Evolutionary conservation across 2,329 filamentous ascomycete species (phyloP).

Genomic region (Hirsutella minnesotensis): DNA sequence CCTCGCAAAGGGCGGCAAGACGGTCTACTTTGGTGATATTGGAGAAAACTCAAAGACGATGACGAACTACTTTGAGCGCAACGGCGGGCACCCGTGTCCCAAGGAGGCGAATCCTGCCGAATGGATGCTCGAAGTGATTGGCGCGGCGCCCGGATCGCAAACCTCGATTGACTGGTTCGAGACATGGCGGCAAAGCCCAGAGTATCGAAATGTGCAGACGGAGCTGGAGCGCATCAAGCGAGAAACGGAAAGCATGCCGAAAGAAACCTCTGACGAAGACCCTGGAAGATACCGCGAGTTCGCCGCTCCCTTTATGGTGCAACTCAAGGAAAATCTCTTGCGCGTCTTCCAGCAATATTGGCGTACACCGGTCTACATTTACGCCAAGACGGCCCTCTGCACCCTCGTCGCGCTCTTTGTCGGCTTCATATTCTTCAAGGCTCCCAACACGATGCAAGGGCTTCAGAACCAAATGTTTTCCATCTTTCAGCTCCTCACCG

Average conservation of each 20-base stretch:
- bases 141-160: constrained; percentile 50
- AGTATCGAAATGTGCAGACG: constrained; percentile 41
- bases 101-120: constrained; percentile 67
- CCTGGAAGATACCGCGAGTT: constrained; percentile 57
- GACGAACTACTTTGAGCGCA: constrained; percentile 64
- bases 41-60: constrained; percentile 58
- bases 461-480: constrained; percentile 79
- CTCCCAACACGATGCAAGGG: constrained; percentile 61
- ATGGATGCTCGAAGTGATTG: constrained; percentile 59
- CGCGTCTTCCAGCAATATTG: constrained; percentile 89
- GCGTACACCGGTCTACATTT: constrained; percentile 82
- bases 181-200: constrained; percentile 46
- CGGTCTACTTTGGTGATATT: constrained; percentile 73
- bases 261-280: constrained; percentile 20
- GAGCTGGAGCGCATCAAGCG: constrained; percentile 47
- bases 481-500: constrained; percentile 72
- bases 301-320: constrained; percentile 59
- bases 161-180: constrained; percentile 55
- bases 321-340: constrained; percentile 54
- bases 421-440: constrained; percentile 68
- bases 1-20: constrained; percentile 61
- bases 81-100: constrained; percentile 55
- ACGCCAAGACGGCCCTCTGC: constrained; percentile 65
- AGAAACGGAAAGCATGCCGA: constrained; percentile 24
- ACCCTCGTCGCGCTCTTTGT: constrained; percentile 59